phyloP scores from a whole-genome alignment of 306 rosid species.

The Cicer chorassanicum region DNA sequence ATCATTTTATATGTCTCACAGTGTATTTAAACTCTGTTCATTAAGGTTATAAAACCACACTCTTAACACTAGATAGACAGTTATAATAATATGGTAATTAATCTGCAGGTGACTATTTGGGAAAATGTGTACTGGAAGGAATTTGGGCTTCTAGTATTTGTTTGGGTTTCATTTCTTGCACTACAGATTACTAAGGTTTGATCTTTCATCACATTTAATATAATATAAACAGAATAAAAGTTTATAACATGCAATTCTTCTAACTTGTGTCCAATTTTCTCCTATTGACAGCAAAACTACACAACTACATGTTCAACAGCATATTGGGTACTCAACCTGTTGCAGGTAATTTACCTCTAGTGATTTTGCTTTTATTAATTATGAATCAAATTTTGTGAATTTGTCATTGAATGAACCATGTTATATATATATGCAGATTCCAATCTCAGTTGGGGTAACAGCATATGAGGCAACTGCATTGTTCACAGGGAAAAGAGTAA shows the following conservation, averaged over 20 bases:
- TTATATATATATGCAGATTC: conserved; percentile 60
- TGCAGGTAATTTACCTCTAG: conserved; percentile 67
- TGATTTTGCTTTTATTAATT: conserved; percentile 11
- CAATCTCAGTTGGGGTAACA: conserved; percentile 76
- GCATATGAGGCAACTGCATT: conserved; percentile 70
- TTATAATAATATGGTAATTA: conserved; percentile 37
- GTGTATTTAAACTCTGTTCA: neutral
- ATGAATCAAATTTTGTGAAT: neutral
- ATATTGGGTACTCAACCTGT: conserved; percentile 77
- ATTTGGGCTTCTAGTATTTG: conserved; percentile 80
- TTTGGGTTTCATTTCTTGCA: conserved; percentile 84
- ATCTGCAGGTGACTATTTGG: conserved; percentile 64
- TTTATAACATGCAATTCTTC: conserved; percentile 31
- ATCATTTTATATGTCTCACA: neutral
- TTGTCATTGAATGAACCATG: conserved; percentile 10
- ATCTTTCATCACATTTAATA: conserved; percentile 22
- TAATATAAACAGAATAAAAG: neutral
- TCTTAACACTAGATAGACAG: neutral
- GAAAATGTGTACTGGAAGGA: conserved; percentile 88
- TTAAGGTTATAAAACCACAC: neutral
- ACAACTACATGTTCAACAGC: conserved; percentile 66
- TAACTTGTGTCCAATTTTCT: conserved; percentile 36
- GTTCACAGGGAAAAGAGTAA: conserved; percentile 70
- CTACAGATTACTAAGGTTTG: conserved; percentile 83
- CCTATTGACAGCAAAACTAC: conserved; percentile 51